Evolutionary conservation across 192 early-diverging fungal species (phyloP), one percentile per base, ranked within the genome.

Genomic region (Backusella mclennaniae): DNA sequence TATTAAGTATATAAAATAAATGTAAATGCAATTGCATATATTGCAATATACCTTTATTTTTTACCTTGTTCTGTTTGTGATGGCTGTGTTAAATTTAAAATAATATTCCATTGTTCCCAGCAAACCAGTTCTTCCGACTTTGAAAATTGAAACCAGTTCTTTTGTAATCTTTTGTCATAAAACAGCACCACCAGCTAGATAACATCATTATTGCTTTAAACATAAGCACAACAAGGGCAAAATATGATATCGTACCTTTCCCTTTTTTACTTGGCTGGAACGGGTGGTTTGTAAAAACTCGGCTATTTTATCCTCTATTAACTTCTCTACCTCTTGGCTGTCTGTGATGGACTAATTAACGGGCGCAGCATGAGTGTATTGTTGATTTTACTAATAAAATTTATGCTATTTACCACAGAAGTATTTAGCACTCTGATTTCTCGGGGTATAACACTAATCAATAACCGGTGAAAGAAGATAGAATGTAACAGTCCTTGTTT

Each of bases 21-120:
- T 77, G 29, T 42, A 26, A n/a, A 63, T n/a, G 33, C 33, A 36
- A 4, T 11, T 59, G 26, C 8, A 17, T 23, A 23, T 67, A n/a
- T 17, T 33, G 63, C 26, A 35, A 17, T 41, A 19, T 72, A 42
- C 15, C 70, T 39, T 75, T 15, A 36, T 6, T 26, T 35, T 69
- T 26, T 82, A 87, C 85, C 88, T 78, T 83, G 79, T 35, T 90
- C 89, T 21, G 80, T 84, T 38, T 80, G 74, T 71, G 70, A 39
- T 53, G 85, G 83, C 31, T 82, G 79, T 36, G 84, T 79, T 6
- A 84, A 72, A 21, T 78, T 84, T 52, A 90, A 81, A 23, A 86
- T 87, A 26, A 90, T 83, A 11, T 81, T 78, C 89, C 89, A 90
- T 69, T 89, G 88, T 73, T 90, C 89, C 89, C 89, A 90, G 67